These are phyloP conservation scores for Penicillium sp. DNA, from an alignment of 2,329 filamentous ascomycete species.

Conservation along the genomic window DNA sequence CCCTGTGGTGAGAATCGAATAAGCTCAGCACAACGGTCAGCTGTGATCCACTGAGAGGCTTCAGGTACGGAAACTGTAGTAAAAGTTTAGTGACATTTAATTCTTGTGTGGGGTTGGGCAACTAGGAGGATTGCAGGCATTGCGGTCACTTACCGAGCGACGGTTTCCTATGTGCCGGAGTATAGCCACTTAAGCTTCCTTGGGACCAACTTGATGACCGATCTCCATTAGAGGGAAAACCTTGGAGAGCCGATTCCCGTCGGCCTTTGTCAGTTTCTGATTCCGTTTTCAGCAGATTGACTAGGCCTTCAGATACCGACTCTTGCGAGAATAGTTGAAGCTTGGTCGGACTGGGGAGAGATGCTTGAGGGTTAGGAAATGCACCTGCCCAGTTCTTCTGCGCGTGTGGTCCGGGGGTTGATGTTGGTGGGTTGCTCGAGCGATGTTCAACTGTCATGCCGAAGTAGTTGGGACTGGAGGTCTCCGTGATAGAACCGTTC, in stretches of 20 bases:
- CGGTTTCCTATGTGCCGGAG: conserved; percentile 1
- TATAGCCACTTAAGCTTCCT: not conserved
- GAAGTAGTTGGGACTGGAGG: conserved; percentile 81
- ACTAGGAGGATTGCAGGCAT: not conserved
- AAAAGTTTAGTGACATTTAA: conserved; percentile 4
- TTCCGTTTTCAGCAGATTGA: conserved; percentile 60
- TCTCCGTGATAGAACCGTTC: conserved; percentile 18
- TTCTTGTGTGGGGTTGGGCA: not conserved
- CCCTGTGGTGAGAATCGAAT: conserved; percentile 54
- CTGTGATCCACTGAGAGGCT: conserved; percentile 46
- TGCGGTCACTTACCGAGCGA: conserved; percentile 10
- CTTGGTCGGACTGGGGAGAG: conserved; percentile 54
- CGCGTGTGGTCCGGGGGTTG: conserved; percentile 58
- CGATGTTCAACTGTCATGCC: conserved; percentile 65
- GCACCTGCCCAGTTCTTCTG: conserved; percentile 77
- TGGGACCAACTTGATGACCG: conserved; percentile 1
- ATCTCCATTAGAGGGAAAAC: conserved; percentile 16
- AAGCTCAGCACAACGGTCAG: conserved; percentile 58
- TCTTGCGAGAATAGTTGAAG: conserved; percentile 53
- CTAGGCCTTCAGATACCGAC: conserved; percentile 79
- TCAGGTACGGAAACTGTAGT: not conserved
- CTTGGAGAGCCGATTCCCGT: conserved; percentile 21
- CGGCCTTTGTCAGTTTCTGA: conserved; percentile 20
- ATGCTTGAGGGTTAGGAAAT: conserved; percentile 66
- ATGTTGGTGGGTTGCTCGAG: conserved; percentile 63